Percentiles rank a stretch among this genome's conserved stretches.
Evolutionary conservation across 2,329 filamentous ascomycete species (phyloP).

Genomic region (Trichoderma afroharzianum): DNA sequence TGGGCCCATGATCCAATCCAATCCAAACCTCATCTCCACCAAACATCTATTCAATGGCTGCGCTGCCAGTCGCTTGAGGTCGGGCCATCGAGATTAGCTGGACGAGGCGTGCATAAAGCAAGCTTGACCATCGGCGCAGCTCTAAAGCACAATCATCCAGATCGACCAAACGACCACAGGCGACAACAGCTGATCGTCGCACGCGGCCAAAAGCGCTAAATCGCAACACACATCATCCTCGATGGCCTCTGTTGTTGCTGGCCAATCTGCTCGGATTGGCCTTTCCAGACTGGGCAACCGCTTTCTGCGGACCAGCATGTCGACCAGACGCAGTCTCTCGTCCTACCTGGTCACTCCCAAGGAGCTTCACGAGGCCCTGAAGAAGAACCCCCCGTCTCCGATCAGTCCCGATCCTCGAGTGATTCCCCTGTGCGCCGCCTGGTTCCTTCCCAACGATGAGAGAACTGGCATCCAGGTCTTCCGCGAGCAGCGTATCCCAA

Average conservation of each 20-base stretch:
- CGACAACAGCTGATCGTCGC: not conserved
- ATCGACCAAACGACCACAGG: not conserved
- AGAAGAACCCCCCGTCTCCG: slow-evolving; percentile 73
- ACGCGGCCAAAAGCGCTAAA: not conserved
- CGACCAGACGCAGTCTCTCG: slow-evolving; percentile 50
- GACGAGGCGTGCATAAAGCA: slow-evolving; percentile 1
- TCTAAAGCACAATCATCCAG: not conserved
- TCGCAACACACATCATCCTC: slow-evolving; percentile 1
- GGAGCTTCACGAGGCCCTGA: slow-evolving; percentile 76
- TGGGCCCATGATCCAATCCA: slow-evolving; percentile 11
- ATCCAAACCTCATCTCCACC: slow-evolving; percentile 7
- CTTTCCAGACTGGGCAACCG: slow-evolving; percentile 37
- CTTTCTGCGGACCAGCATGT: slow-evolving; percentile 29
- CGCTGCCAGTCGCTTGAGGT: slow-evolving; percentile 15
- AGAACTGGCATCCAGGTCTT: slow-evolving; percentile 79
- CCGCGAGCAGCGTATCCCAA: slow-evolving; percentile 77
- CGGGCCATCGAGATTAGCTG: slow-evolving; percentile 12
- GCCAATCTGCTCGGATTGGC: slow-evolving; percentile 41
- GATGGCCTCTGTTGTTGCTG: slow-evolving; percentile 44
- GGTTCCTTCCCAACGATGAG: slow-evolving; percentile 93
- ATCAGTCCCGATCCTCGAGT: slow-evolving; percentile 80
- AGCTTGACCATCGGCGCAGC: not conserved
- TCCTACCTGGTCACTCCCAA: slow-evolving; percentile 84
- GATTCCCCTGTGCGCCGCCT: slow-evolving; percentile 85
- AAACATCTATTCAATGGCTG: slow-evolving; percentile 13